Percentiles rank a stretch among this genome's conserved stretches.
These are phyloP conservation scores for Talaromyces verruculosus DNA, from an alignment of 2,329 filamentous ascomycete genomes.

Conservation along the genomic window DNA sequence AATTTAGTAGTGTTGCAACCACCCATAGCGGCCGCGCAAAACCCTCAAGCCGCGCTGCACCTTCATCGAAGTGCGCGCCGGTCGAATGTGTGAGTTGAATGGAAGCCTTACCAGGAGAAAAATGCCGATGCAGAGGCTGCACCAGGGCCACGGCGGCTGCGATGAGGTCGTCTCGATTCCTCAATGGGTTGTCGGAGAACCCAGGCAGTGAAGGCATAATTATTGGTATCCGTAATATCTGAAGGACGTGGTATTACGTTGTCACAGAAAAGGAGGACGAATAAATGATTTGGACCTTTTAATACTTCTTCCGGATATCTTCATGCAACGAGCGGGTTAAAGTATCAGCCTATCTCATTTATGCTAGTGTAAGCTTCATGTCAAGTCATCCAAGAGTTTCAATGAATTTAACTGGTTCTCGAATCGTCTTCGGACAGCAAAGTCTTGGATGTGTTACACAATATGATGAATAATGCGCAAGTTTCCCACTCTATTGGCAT, in stretches of 20 bases:
- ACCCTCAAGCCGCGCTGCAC: constrained; percentile 74
- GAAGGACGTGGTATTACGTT: neutral
- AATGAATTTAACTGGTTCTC: neutral
- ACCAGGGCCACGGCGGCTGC: neutral
- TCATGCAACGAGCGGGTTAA: neutral
- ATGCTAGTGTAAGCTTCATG: neutral
- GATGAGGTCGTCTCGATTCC: neutral
- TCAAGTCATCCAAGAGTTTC: neutral
- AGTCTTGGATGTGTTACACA: neutral
- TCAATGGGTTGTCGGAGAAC: neutral
- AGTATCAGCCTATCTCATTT: neutral
- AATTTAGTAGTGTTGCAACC: constrained; percentile 47
- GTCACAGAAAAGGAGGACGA: neutral
- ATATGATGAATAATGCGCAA: neutral
- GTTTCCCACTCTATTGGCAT: neutral
- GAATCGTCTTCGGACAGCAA: neutral
- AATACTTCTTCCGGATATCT: neutral
- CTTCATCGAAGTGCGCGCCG: constrained; percentile 62
- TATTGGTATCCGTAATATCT: neutral
- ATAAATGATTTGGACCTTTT: neutral
- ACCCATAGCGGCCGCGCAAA: constrained; percentile 75
- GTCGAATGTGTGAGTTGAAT: constrained; percentile 24
- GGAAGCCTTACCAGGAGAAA: constrained; percentile 11
- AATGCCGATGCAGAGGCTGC: neutral
- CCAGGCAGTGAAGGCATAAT: neutral